Conservation (phyloP, 2,329 filamentous ascomycete genomes). For the Xylariaceae sp. region DNA sequence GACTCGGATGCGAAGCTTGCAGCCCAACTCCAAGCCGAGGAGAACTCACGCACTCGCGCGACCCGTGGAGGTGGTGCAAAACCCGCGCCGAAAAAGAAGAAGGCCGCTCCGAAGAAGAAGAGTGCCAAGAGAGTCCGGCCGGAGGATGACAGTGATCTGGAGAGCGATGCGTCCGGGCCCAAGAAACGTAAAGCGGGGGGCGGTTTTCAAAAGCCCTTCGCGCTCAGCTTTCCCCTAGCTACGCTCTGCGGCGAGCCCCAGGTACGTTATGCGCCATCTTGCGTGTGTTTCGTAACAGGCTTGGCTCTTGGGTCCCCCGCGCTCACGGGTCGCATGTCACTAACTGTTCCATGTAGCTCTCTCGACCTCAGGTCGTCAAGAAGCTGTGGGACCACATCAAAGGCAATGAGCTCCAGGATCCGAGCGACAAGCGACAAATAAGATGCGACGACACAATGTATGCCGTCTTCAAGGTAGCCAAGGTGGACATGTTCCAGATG, state of each 20-base stretch:
- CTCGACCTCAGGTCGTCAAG: constrained; percentile 92
- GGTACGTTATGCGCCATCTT: constrained; percentile 35
- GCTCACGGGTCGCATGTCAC: not conserved
- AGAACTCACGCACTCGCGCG: constrained; percentile 67
- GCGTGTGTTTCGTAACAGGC: no score
- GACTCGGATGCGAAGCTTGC: constrained; percentile 85
- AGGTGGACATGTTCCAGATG: constrained; percentile 98
- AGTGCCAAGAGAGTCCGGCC: constrained; percentile 66
- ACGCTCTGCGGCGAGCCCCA: constrained; percentile 63
- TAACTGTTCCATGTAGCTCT: constrained; percentile 51
- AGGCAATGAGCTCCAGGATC: constrained; percentile 79
- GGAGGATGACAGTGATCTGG: constrained; percentile 73
- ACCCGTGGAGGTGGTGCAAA: constrained; percentile 67
- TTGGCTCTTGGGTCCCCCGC: no score
- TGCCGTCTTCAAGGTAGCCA: constrained; percentile 83
- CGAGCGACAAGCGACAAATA: constrained; percentile 85
- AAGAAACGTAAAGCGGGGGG: constrained; percentile 78
- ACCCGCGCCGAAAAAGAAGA: constrained; percentile 50
- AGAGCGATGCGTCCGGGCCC: constrained; percentile 48
- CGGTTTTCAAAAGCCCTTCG: constrained; percentile 85
- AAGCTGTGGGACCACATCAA: constrained; percentile 96
- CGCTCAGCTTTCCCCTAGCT: constrained; percentile 61
- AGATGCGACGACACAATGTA: constrained; percentile 86
- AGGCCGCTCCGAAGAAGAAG: constrained; percentile 59
- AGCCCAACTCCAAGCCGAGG: constrained; percentile 82